phyloP scores from a whole-genome alignment of 2,329 filamentous ascomycete genomes.

The Rutstroemia sydowiana region DNA sequence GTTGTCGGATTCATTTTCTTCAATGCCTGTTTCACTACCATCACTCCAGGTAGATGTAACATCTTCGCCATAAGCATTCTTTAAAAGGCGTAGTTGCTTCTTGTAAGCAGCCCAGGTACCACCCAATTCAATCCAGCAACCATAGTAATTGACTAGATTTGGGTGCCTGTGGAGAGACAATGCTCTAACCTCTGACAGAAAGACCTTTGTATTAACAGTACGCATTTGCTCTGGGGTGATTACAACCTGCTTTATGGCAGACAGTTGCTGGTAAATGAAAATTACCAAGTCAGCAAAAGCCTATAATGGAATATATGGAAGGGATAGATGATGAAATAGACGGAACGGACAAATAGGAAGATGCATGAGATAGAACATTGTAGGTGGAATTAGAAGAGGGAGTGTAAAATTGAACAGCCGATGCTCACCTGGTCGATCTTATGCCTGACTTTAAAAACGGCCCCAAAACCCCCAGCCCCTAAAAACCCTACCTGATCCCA shows the following conservation, averaged over 20 bases:
- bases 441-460: slow-evolving; percentile 54
- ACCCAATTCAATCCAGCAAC: slow-evolving; percentile 51
- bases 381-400: no score
- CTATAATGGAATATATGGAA: no score
- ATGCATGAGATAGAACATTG: no score
- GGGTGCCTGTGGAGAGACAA: slow-evolving; percentile 55
- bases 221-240: slow-evolving; percentile 34
- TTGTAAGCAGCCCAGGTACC: not conserved
- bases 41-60: not conserved
- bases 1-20: slow-evolving; percentile 3
- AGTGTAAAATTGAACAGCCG: no score
- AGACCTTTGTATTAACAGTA: slow-evolving; percentile 1
- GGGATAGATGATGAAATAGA: no score
- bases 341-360: no score
- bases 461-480: slow-evolving; percentile 58
- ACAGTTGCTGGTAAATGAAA: slow-evolving; percentile 49
- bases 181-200: slow-evolving; percentile 45
- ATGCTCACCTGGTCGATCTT: no score
- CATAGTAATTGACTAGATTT: slow-evolving; percentile 60
- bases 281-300: no score
- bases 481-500: slow-evolving; percentile 42
- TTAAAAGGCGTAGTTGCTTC: slow-evolving; percentile 19
- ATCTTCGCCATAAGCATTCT: not conserved
- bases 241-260: slow-evolving; percentile 60
- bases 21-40: not conserved